A percentile compares a stretch with the other conserved stretches of the same genome.
phyloP scores from a whole-genome alignment of 176 grass and related monocot species.

The Guadua angustifolia region DNA sequence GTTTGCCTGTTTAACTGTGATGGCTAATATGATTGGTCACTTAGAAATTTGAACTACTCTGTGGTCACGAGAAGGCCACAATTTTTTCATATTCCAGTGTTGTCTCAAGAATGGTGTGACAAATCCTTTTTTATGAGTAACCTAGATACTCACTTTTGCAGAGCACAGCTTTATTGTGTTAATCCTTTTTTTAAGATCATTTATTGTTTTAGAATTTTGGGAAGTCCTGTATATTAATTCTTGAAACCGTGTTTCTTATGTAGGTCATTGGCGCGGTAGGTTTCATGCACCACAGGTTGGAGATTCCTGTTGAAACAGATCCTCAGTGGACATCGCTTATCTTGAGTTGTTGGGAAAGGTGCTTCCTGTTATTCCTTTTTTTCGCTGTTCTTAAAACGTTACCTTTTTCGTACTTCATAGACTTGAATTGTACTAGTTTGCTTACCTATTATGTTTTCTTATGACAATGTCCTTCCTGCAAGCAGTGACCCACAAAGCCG shows the following conservation, averaged over 20 bases:
- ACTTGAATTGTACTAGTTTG: neutral
- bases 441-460: constrained; percentile 8
- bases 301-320: constrained; percentile 77
- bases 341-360: constrained; percentile 94
- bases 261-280: constrained; percentile 92
- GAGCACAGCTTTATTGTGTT: neutral
- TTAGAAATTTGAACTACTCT: neutral
- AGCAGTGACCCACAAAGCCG: constrained; percentile 72
- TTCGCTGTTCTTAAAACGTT: constrained; percentile 9
- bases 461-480: constrained; percentile 24
- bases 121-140: neutral
- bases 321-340: constrained; percentile 85
- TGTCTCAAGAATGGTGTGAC: neutral
- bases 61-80: neutral
- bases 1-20: neutral
- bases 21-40: constrained; percentile 5
- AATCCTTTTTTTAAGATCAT: neutral
- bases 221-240: constrained; percentile 19
- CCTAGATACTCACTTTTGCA: neutral
- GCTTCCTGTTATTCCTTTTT: neutral
- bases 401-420: neutral
- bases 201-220: constrained; percentile 1
- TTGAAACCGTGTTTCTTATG: constrained; percentile 11
- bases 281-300: constrained; percentile 95
- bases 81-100: constrained; percentile 28